phyloP scores from a whole-genome alignment of 768 basidiomycete species.

The Lactarius sanguifluus region DNA sequence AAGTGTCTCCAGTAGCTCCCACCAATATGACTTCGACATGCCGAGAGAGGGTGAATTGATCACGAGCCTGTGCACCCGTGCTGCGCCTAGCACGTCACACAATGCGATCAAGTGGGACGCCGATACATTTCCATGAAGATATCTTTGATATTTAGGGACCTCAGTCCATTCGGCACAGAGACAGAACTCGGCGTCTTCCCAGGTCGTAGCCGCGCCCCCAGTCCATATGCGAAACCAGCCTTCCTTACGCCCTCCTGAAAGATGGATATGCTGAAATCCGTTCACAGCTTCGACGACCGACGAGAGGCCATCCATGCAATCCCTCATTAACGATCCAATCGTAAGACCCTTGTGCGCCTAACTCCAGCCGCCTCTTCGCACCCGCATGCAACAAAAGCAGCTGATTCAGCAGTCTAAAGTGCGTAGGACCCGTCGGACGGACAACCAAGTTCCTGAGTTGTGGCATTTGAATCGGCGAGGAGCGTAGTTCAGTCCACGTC shows the following conservation, averaged over 20 bases:
- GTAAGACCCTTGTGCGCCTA: neutral
- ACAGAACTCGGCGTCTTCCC: neutral
- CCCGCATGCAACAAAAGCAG: neutral
- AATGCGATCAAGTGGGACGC: too few relatives aligned
- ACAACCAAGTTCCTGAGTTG: neutral
- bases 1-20: neutral
- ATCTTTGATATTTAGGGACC: too few relatives aligned
- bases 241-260: neutral
- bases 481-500: too few relatives aligned
- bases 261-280: neutral
- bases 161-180: neutral
- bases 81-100: neutral
- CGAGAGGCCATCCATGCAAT: neutral
- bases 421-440: neutral
- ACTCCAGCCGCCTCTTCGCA: neutral
- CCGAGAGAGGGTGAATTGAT: neutral
- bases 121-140: too few relatives aligned
- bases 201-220: neutral
- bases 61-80: neutral
- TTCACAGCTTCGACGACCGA: neutral
- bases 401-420: neutral
- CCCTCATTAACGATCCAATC: neutral
- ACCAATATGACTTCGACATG: neutral
- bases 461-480: neutral
- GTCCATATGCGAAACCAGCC: neutral